Base-by-base conservation (phyloP, 371 early-diverging fungal genomes). In the Cokeromyces recurvatus region DNA sequence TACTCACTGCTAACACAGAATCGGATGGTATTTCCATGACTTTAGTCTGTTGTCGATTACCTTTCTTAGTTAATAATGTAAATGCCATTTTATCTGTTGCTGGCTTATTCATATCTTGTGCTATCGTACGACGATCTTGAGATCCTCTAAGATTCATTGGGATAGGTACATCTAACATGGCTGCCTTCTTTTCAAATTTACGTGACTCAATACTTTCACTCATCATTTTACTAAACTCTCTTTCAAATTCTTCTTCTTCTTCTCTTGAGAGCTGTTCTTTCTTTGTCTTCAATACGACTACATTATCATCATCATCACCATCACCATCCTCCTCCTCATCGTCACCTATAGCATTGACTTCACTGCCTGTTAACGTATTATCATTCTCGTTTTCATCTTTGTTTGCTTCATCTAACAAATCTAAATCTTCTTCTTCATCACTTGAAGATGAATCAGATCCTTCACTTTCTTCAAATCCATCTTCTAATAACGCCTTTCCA, bases 11-110 rank as follows among this genome's bases (percentile, higher is more conserved):
- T 55, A 97, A 81, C 9, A 82, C 66, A 40, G 87, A 89, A 63
- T 90, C 88, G 4, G 89, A 74, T 0, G 97, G 97, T 2, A 97
- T 79, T 32, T 85, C 84, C 66, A 97, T 82, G 6, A 77, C 74
- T 59, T 84, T 85, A 14, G 78, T 63, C 67, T 90, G 90, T 48
- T 92, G 93, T 63, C 90, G 90, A 66, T 91, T 94, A 44, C 93
- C 94, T 63, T 87, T 88, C 66, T 92, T 93, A 20, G 92, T 91
- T 48, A 97, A 68, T 22, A 95, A 64, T 0, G 92, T 87, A 60
- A 95, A 95, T 10, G 87, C 76, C 53, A 95, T 91, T 20, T 79
- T 78, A 34, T 79, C 78, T 32, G 55, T 51, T 27, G 50, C 55
- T 50, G 39, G 44, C 23, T 50, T 52, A 35, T 40, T 64, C 24